phyloP scores from a whole-genome alignment of 106 monocot genomes.

The Phalaenopsis aphrodite region DNA sequence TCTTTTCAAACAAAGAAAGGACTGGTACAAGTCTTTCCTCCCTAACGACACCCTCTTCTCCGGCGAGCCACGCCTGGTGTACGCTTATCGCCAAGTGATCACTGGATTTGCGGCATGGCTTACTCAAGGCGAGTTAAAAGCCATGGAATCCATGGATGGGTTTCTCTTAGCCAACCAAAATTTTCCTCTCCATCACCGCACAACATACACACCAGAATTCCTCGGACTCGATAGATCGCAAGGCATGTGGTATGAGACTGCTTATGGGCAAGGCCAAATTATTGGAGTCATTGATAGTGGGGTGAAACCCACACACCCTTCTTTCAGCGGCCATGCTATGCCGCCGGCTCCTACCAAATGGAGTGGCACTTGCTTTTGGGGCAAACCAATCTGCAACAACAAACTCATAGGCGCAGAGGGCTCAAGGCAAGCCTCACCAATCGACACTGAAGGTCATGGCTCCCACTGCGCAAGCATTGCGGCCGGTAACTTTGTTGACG shows the following conservation, averaged over 20 bases:
- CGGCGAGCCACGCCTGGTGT: slow-evolving; percentile 10
- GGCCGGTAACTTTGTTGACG: slow-evolving; percentile 4
- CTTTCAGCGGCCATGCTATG: slow-evolving; percentile 14
- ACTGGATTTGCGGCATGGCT: slow-evolving; percentile 10
- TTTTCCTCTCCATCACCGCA: not conserved
- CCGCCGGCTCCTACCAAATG: slow-evolving; percentile 28
- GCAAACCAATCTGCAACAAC: slow-evolving; percentile 29
- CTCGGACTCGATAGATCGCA: slow-evolving; percentile 8
- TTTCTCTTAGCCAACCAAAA: slow-evolving; percentile 17
- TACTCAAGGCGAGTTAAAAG: not conserved
- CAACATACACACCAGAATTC: slow-evolving; percentile 25
- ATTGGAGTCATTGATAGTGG: slow-evolving; percentile 31
- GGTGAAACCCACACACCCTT: slow-evolving; percentile 21
- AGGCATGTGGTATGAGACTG: not conserved
- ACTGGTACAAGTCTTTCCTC: not conserved
- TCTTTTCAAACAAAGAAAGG: slow-evolving; percentile 3
- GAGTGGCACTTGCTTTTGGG: slow-evolving; percentile 44
- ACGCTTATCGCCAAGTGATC: slow-evolving; percentile 18
- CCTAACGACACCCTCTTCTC: slow-evolving; percentile 2
- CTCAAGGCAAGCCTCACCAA: not conserved
- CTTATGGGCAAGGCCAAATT: slow-evolving; percentile 1
- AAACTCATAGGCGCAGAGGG: slow-evolving; percentile 42
- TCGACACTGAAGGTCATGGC: not conserved
- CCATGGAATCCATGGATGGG: slow-evolving; percentile 7
- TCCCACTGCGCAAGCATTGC: slow-evolving; percentile 2